Evolutionary conservation across 768 basidiomycete genomes (phyloP), one percentile per base, ranked within the genome.

Genomic region (Chalciporus chontae): DNA sequence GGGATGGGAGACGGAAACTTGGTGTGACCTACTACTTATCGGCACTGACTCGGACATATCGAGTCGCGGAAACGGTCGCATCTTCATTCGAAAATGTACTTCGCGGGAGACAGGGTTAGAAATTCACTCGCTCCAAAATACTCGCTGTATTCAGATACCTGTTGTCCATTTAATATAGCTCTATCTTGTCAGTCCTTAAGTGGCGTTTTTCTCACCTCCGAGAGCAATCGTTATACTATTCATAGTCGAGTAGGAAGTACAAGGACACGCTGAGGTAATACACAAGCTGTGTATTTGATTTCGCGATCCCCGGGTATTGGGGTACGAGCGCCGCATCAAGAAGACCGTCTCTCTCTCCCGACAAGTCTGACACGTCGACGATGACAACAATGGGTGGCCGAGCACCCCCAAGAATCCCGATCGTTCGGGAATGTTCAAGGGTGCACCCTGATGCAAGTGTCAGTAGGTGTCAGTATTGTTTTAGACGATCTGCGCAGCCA

Each of bases 31-130:
- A n/a, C n/a, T 8, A 13, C 21, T 21, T 41, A 21, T 14, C 13
- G 24, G 5, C 1, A 19, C 11, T 15, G 40, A n/a, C n/a, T n/a
- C n/a, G n/a, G n/a, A 24, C 21, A 5, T 11, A 40, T 24, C 21
- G 21, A 47, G 51, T 51, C 34, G 29, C 17, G 47, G 45, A 32
- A 18, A 11, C 26, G 10, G 29, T 37, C 17, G 13, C n/a, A 27
- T 19, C 24, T 48, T 34, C 27, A 48, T 42, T 52, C 38, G 32
- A 41, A 19, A 15, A 23, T 11, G 37, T 40, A 8, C 55, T 57
- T 57, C 56, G 56, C 56, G 56, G 56, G 56, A 53, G 54, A 27
- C 26, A 26, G 24, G 23, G 41, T 2, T 24, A 10, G 14, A 15
- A 9, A 6, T 9, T 40, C 17, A 19, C 23, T 40, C n/a, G 19